Conservation (phyloP, 2,329 filamentous ascomycete genomes). For the Alternaria tenuissima region DNA sequence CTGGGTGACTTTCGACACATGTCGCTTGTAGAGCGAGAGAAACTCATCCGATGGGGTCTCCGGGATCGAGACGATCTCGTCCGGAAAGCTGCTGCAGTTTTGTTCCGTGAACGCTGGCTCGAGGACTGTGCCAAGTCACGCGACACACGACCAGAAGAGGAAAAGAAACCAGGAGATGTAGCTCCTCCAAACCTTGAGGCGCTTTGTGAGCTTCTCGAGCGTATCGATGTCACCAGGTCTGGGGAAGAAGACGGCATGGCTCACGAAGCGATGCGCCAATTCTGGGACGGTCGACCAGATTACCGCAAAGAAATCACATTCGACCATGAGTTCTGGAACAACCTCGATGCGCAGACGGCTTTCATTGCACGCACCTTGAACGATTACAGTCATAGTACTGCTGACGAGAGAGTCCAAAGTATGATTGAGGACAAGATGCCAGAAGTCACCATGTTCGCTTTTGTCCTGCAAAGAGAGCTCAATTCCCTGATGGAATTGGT, state of each 20-base stretch:
- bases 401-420: constrained; percentile 75
- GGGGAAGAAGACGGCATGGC: constrained; percentile 90
- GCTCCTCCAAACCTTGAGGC: constrained; percentile 72
- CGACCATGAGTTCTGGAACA: constrained; percentile 80
- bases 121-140: constrained; percentile 84
- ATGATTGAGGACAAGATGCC: constrained; percentile 92
- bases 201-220: constrained; percentile 87
- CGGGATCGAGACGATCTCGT: constrained; percentile 94
- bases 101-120: constrained; percentile 97
- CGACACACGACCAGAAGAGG: constrained; percentile 66
- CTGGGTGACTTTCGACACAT: constrained; percentile 94
- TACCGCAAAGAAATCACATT: constrained; percentile 77
- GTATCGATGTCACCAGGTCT: constrained; percentile 91
- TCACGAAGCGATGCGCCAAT: constrained; percentile 91
- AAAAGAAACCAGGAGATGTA: constrained; percentile 56
- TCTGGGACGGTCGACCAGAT: constrained; percentile 92
- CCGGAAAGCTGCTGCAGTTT: constrained; percentile 84
- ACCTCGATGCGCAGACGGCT: constrained; percentile 81
- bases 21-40: constrained; percentile 92
- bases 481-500: constrained; percentile 72
- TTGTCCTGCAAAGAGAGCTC: constrained; percentile 83
- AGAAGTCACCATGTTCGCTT: constrained; percentile 90
- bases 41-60: constrained; percentile 92
- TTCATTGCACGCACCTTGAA: constrained; percentile 95
- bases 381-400: constrained; percentile 82